Conservation (phyloP, 176 grass and related monocot genomes). For the maize (Zea mays) region DNA sequence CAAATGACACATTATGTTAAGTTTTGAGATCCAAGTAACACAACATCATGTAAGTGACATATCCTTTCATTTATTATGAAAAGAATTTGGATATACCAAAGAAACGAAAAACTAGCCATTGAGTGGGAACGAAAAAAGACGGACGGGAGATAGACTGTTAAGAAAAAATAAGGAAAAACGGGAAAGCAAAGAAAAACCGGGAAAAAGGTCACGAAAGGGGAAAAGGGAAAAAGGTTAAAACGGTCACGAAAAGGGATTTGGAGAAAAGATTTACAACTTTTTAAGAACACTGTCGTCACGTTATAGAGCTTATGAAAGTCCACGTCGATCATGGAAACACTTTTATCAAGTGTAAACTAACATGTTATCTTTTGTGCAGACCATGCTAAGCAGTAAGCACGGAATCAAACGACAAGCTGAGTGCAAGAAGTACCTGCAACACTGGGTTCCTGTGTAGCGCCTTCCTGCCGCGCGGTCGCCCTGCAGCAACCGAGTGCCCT, state of each 20-base stretch:
- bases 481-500: slow-evolving; percentile 44
- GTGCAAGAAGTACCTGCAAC: slow-evolving; percentile 39
- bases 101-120: background rate
- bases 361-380: background rate
- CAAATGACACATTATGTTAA: too few relatives aligned
- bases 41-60: too few relatives aligned
- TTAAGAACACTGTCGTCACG: too few relatives aligned
- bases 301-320: background rate
- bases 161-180: background rate
- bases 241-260: background rate
- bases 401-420: background rate
- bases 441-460: slow-evolving; percentile 50
- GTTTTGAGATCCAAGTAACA: too few relatives aligned
- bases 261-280: background rate
- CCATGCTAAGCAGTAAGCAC: background rate
- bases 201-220: background rate
- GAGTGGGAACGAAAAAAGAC: background rate
- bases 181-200: background rate
- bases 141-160: background rate
- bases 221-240: background rate
- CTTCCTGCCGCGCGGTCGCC: slow-evolving; percentile 62
- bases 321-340: background rate
- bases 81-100: too few relatives aligned
- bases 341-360: background rate
- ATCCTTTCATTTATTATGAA: too few relatives aligned